Conservation (phyloP, 225 moss, liverwort and hornwort genomes). For the Antitrichia curtipendula region DNA sequence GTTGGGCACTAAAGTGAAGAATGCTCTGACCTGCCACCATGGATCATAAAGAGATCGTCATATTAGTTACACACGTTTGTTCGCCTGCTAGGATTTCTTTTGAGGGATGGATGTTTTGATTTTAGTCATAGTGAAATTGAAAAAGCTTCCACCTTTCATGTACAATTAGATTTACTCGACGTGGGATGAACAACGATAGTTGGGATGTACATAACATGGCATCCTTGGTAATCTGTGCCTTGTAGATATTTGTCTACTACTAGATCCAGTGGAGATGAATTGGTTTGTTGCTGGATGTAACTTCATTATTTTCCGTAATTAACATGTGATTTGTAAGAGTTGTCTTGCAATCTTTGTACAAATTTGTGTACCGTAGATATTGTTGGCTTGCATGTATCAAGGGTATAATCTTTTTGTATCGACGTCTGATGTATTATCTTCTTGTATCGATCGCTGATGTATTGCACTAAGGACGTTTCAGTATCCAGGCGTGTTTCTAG, state of each 20-base stretch:
- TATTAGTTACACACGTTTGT: neutral
- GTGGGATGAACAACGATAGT: neutral
- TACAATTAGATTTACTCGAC: neutral
- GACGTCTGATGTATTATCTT: neutral
- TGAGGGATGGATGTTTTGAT: neutral
- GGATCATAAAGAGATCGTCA: neutral
- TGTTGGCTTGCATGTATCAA: too few species aligned
- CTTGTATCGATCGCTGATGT: neutral
- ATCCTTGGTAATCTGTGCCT: neutral
- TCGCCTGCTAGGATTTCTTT: too few species aligned
- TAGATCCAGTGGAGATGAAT: neutral
- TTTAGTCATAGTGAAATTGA: neutral
- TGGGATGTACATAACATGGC: neutral
- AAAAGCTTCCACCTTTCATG: neutral
- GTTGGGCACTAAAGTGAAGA: conserved; percentile 24
- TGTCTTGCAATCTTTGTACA: neutral
- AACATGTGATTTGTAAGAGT: neutral
- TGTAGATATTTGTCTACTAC: neutral
- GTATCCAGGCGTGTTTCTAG: neutral
- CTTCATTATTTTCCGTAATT: neutral
- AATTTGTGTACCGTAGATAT: too few species aligned
- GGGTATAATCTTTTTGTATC: neutral
- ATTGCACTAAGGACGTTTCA: neutral
- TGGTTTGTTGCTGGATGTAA: neutral
- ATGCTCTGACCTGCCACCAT: conserved; percentile 12